These are phyloP conservation scores for Exophiala sp. DNA, from an alignment of 2,329 filamentous ascomycete genomes.

Conservation along the genomic window DNA sequence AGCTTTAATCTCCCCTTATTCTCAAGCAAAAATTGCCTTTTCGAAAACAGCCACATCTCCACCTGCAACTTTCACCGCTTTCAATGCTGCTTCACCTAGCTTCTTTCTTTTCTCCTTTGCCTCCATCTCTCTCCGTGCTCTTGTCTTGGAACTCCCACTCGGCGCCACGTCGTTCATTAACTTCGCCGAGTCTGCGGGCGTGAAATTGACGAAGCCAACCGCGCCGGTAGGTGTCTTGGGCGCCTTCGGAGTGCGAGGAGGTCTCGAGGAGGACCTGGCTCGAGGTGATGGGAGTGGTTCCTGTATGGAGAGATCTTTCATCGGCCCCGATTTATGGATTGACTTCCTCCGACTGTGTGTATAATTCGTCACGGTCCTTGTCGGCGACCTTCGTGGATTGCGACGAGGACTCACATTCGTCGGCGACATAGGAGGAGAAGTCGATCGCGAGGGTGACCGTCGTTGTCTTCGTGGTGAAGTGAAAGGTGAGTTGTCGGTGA, in stretches of 20 bases:
- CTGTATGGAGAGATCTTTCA: slow-evolving; percentile 29
- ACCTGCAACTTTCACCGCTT: slow-evolving; percentile 43
- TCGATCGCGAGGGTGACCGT: slow-evolving; percentile 30
- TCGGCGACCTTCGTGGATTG: slow-evolving; percentile 28
- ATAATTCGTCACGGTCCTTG: slow-evolving; percentile 29
- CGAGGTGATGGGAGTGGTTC: slow-evolving; percentile 28
- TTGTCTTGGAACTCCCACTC: slow-evolving; percentile 87
- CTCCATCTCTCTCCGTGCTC: slow-evolving; percentile 86
- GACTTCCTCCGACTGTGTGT: slow-evolving; percentile 37
- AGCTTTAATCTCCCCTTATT: no score
- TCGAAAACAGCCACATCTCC: slow-evolving; percentile 43
- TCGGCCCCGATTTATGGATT: slow-evolving; percentile 40
- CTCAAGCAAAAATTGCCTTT: slow-evolving; percentile 22
- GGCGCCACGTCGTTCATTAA: slow-evolving; percentile 89
- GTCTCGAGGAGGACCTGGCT: slow-evolving; percentile 20
- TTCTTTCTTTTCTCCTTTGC: slow-evolving; percentile 68
- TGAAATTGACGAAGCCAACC: slow-evolving; percentile 78
- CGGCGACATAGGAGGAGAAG: slow-evolving; percentile 40
- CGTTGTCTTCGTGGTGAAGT: slow-evolving; percentile 29
- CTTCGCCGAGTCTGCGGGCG: slow-evolving; percentile 70
- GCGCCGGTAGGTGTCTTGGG: slow-evolving; percentile 30
- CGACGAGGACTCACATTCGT: slow-evolving; percentile 34
- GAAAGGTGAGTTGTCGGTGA: slow-evolving; percentile 36
- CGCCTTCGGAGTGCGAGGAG: slow-evolving; percentile 29
- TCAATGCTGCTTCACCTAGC: slow-evolving; percentile 28